A percentile compares a stretch with the other conserved stretches of the same genome.
Evolutionary conservation across 2,329 filamentous ascomycete genomes (phyloP).

Genomic region (Xylariaceae sp.): DNA sequence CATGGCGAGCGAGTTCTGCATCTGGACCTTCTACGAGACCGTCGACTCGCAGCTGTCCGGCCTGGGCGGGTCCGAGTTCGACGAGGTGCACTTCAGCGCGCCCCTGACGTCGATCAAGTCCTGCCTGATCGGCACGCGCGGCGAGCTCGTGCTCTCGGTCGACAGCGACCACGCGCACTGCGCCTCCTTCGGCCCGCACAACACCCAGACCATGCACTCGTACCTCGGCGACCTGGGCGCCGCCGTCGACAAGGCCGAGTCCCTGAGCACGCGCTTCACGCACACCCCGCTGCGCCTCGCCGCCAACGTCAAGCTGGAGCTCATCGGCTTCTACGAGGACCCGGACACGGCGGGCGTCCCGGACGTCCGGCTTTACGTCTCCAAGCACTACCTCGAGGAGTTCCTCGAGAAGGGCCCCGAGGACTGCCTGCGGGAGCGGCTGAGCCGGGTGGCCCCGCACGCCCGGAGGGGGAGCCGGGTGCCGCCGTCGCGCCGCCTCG

Average conservation of each 20-base stretch:
- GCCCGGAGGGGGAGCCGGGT: conserved; percentile 7
- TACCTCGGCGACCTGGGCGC: conserved; percentile 29
- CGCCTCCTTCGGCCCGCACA: conserved; percentile 45
- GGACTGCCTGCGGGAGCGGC: conserved; percentile 43
- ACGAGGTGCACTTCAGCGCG: conserved; percentile 49
- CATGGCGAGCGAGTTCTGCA: conserved; percentile 48
- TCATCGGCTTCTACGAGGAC: conserved; percentile 55
- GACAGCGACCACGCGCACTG: conserved; percentile 49
- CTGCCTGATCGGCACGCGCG: conserved; percentile 40
- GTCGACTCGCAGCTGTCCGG: conserved; percentile 50
- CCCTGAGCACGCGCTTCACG: conserved; percentile 24
- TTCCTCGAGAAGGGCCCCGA: conserved; percentile 51
- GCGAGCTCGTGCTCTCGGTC: conserved; percentile 44
- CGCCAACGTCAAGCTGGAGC: conserved; percentile 47
- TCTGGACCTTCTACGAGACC: conserved; percentile 59
- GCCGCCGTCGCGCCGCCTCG: conserved; percentile 5
- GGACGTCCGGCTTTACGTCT: conserved; percentile 43
- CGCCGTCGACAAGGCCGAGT: conserved; percentile 30
- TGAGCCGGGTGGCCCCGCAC: conserved; percentile 29
- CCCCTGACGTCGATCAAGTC: conserved; percentile 53
- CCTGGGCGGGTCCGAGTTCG: conserved; percentile 24
- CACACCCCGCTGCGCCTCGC: conserved; percentile 43
- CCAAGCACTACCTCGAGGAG: conserved; percentile 41
- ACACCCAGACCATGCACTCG: conserved; percentile 38
- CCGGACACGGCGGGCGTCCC: conserved; percentile 27